phyloP scores from a whole-genome alignment of 305 asterid species.

The Galium porrigens region DNA sequence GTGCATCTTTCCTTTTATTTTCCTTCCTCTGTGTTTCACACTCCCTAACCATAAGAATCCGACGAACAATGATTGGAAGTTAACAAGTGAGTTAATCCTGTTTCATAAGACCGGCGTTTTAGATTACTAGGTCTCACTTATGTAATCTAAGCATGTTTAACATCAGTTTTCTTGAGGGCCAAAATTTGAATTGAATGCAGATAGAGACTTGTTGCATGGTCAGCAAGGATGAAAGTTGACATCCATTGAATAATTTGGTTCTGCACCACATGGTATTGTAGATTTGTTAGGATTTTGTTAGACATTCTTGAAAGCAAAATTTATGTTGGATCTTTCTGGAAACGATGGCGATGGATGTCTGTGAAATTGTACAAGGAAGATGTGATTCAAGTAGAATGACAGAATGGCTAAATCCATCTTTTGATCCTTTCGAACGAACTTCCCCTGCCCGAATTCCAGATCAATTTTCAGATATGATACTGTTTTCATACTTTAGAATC shows the following conservation, averaged over 20 bases:
- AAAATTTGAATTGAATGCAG: neutral
- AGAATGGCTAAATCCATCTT: neutral
- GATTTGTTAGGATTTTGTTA: neutral
- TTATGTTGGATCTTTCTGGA: neutral
- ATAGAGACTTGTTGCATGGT: slow-evolving; percentile 11
- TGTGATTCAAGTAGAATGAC: neutral
- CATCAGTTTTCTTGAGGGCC: neutral
- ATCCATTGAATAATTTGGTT: neutral
- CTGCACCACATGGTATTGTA: slow-evolving; percentile 9
- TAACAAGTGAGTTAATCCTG: neutral
- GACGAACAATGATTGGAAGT: neutral
- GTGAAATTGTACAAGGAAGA: neutral
- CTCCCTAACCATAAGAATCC: neutral
- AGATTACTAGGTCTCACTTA: neutral
- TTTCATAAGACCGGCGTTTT: neutral
- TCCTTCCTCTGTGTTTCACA: neutral
- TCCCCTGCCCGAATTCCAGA: neutral
- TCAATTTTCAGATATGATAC: neutral
- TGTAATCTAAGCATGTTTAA: neutral
- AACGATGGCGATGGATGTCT: neutral
- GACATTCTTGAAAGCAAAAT: neutral
- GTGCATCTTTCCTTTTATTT: neutral
- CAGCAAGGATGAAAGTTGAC: neutral
- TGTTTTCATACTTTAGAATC: too few species aligned
- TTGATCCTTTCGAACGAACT: too few species aligned